Evolutionary conservation across 768 basidiomycete species (phyloP).

Genomic region (Mycena capillaripes): DNA sequence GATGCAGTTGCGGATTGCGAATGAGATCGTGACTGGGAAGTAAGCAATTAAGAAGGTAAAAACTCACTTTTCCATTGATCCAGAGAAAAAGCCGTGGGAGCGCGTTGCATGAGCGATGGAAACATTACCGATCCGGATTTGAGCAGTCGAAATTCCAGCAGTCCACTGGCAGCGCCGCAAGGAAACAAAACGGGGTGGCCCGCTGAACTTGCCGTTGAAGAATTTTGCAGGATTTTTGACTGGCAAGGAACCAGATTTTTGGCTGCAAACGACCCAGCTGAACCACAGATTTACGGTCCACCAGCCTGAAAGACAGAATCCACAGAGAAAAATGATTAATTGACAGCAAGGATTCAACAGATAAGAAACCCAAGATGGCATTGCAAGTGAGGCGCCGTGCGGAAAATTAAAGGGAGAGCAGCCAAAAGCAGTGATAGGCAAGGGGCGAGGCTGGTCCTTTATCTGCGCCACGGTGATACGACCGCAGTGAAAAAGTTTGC

Average conservation of each 20-base stretch:
- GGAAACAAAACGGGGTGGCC: background rate
- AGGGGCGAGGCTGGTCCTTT: background rate
- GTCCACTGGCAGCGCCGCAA: background rate
- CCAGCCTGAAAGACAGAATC: background rate
- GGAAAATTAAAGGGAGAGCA: background rate
- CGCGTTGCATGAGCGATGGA: background rate
- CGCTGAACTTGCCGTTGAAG: background rate
- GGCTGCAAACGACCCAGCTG: background rate
- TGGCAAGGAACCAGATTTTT: background rate
- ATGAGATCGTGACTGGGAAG: background rate
- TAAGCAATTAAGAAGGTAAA: background rate
- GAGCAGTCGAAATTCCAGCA: background rate
- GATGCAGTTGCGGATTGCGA: background rate
- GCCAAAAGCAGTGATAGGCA: background rate
- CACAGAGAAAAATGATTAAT: background rate
- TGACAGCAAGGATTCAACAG: background rate
- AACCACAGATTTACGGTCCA: background rate
- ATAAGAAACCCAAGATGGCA: background rate
- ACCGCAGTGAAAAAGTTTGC: background rate
- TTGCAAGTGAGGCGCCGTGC: background rate
- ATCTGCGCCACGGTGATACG: constrained; percentile 1
- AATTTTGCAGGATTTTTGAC: background rate
- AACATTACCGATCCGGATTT: background rate
- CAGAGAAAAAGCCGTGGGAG: background rate
- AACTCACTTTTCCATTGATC: background rate